Base-by-base conservation (phyloP, 805 yeast species). In the Ogataea ramenticola region DNA sequence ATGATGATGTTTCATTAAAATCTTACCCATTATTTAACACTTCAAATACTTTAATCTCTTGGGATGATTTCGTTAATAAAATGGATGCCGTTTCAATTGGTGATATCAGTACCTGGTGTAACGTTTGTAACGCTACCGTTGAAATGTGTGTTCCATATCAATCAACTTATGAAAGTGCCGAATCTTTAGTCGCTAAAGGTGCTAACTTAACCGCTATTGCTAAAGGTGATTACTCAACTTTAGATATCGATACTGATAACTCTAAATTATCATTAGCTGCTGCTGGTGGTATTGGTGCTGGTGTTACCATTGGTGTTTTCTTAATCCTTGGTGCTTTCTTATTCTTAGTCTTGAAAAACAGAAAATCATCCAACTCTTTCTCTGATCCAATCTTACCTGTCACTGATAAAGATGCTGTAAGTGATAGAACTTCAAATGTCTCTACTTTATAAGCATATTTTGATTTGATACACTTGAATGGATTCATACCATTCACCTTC, bases 281-380 rank as follows among this genome's bases (percentile, higher is more conserved):
- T 34, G 77, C 76, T 24, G 77, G 77, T 45, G 77, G 76, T 44
- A 70, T 72, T 49, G 77, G 78, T 44, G 77, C 77, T 15, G 77
- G 78, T 47, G 77, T 75, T 27, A 75, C 75, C 30, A 56, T 72
- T 43, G 71, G 67, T 45, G 74, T 68, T 10, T 49, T 70, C 50
- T 46, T 60, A 31, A 47, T 71, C 27, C 33, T 60, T 17, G 74
- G 66, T 40, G 62, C 51, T 17, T 41, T 57, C 11, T 57, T 44
- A 34, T 62, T 41, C 49, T 43, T 64, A 9, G 38, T 58, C 17
- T 52, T 43, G 50, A 60, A 46, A 29, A 39, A 36, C 16, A 38
- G 37, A 27, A 33, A 34, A 19, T 6, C 43, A 14, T 9, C 10
- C 27, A 24, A 24, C 27, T 24, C 17, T 6, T 9, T 3, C 7